Percentiles rank a stretch among this genome's conserved stretches.
Conservation (phyloP, 768 basidiomycete genomes). For the Cystobasidium onofrii region DNA sequence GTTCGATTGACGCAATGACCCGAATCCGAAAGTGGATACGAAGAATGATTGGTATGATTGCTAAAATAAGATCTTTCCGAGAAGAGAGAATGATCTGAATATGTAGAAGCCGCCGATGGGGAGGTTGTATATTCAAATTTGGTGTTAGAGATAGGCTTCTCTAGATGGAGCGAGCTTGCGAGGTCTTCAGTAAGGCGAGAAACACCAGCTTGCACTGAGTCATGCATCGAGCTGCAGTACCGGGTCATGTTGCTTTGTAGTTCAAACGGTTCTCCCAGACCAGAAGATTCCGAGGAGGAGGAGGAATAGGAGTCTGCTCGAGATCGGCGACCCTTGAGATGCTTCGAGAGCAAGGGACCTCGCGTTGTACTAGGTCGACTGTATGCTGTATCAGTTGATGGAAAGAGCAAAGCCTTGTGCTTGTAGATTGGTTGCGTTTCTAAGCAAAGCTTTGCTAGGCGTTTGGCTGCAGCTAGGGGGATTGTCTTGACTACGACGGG, state of each 20-base stretch:
- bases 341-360: neutral
- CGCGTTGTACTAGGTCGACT: neutral
- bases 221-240: neutral
- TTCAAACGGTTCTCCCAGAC: neutral
- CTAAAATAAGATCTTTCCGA: neutral
- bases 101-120: neutral
- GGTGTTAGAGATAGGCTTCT: neutral
- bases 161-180: neutral
- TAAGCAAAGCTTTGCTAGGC: neutral
- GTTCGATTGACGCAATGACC: neutral
- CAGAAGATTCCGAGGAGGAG: neutral
- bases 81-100: conserved; percentile 15
- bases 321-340: neutral
- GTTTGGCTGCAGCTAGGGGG: neutral
- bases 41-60: neutral
- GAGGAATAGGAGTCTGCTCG: conserved; percentile 5
- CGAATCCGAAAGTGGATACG: neutral
- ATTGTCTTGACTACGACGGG: neutral
- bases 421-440: neutral
- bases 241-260: neutral
- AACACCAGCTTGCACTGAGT: neutral
- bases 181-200: neutral
- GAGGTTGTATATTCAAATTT: neutral
- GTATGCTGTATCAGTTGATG: neutral
- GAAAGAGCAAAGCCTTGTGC: neutral